Conservation (phyloP, 2,329 filamentous ascomycete genomes). For the Fusarium palustre region DNA sequence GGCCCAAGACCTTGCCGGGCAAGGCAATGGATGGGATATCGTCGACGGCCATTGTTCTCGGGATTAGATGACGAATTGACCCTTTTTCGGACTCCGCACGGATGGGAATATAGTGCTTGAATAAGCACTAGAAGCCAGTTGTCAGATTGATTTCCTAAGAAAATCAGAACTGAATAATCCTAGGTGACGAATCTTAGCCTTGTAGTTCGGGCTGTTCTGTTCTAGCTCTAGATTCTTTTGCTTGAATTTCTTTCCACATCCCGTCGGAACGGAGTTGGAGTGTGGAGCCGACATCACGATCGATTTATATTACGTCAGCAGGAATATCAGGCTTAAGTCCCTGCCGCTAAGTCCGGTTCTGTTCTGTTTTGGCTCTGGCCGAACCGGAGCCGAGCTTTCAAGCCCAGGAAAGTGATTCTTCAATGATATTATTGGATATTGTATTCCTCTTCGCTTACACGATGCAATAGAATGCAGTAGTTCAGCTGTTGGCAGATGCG, state of each 20-base stretch:
- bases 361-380: slow-evolving; percentile 16
- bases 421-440: slow-evolving; percentile 10
- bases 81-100: slow-evolving; percentile 14
- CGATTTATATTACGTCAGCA: slow-evolving; percentile 33
- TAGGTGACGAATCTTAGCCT: slow-evolving; percentile 36
- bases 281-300: slow-evolving; percentile 31
- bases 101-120: slow-evolving; percentile 12
- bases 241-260: slow-evolving; percentile 31
- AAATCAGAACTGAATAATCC: slow-evolving; percentile 4
- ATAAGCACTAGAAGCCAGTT: slow-evolving; percentile 13
- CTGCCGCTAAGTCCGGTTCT: slow-evolving; percentile 46
- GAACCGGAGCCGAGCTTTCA: slow-evolving; percentile 39
- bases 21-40: slow-evolving; percentile 70
- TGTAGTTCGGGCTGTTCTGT: slow-evolving; percentile 8
- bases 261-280: slow-evolving; percentile 23
- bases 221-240: slow-evolving; percentile 3
- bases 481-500: slow-evolving; percentile 1
- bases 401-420: slow-evolving; percentile 11
- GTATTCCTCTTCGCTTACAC: slow-evolving; percentile 15
- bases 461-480: slow-evolving; percentile 25
- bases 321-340: slow-evolving; percentile 40
- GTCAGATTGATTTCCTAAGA: slow-evolving; percentile 15
- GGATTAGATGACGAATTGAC: slow-evolving; percentile 3
- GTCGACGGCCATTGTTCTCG: slow-evolving; percentile 48
- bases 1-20: slow-evolving; percentile 84